phyloP scores from a whole-genome alignment of 148 eudicot species.

The Fagopyrum homotropicum region DNA sequence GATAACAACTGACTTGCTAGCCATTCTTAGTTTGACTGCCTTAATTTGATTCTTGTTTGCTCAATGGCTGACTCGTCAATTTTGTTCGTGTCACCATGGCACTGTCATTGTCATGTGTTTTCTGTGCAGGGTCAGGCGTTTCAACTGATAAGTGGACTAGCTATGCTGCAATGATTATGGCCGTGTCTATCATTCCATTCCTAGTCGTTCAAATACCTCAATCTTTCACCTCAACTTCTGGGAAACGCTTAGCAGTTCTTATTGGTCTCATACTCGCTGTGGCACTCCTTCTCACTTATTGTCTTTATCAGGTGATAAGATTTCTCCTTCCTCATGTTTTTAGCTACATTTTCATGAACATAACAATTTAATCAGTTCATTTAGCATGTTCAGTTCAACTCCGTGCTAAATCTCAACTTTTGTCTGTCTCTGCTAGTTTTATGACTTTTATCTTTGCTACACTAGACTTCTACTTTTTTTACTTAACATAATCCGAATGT shows the following conservation, averaged over 20 bases:
- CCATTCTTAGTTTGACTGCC: no score
- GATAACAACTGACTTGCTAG: no score
- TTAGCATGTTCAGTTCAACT: not conserved
- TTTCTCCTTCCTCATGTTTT: constrained; percentile 23
- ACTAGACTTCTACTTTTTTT: no score
- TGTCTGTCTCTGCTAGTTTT: no score
- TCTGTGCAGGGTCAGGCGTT: constrained; percentile 39
- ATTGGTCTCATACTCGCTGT: constrained; percentile 47
- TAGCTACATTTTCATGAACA: not conserved
- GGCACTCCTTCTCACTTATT: constrained; percentile 50
- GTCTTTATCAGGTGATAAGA: constrained; percentile 44
- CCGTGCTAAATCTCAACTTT: not conserved
- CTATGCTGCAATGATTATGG: constrained; percentile 85
- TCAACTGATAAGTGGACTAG: constrained; percentile 84
- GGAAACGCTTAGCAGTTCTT: constrained; percentile 39
- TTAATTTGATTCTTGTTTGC: no score
- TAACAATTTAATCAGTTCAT: not conserved
- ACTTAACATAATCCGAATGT: no score
- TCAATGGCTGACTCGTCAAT: not conserved
- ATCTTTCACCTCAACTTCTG: constrained; percentile 45
- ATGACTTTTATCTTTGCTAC: no score
- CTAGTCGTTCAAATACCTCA: constrained; percentile 82
- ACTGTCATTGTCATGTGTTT: not conserved
- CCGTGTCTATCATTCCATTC: constrained; percentile 59
- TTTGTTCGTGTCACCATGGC: no score